phyloP scores from a whole-genome alignment of 2,329 filamentous ascomycete species.

The Talaromyces sp. region DNA sequence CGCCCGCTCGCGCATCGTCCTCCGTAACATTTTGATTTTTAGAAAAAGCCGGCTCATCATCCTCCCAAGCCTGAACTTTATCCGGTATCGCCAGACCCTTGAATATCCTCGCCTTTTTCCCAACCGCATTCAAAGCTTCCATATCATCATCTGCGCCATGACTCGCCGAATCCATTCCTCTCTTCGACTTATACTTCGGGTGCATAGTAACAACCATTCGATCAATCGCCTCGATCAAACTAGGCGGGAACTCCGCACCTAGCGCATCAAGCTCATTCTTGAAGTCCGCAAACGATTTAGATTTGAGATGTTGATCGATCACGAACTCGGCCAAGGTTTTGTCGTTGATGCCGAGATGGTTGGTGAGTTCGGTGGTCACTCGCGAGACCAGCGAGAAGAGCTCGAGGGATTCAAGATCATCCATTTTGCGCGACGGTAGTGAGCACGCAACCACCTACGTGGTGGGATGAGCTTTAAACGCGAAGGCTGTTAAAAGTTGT shows the following conservation, averaged over 20 bases:
- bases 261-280: constrained; percentile 70
- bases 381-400: constrained; percentile 90
- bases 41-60: constrained; percentile 43
- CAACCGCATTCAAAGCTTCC: constrained; percentile 47
- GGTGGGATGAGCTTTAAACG: constrained; percentile 8
- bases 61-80: constrained; percentile 57
- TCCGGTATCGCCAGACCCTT: constrained; percentile 85
- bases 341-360: constrained; percentile 86
- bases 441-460: constrained; percentile 4
- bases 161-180: constrained; percentile 31
- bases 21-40: constrained; percentile 24
- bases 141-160: constrained; percentile 44
- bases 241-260: constrained; percentile 79
- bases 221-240: constrained; percentile 86
- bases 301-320: constrained; percentile 82
- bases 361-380: constrained; percentile 89
- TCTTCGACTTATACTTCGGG: constrained; percentile 72
- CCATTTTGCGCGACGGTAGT: constrained; percentile 56
- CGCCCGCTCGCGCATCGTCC: constrained; percentile 53
- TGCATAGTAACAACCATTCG: constrained; percentile 86
- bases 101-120: constrained; percentile 83
- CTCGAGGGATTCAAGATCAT: constrained; percentile 88
- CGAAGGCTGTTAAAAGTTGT: neutral
- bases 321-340: constrained; percentile 96
- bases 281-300: constrained; percentile 68